Base-by-base conservation (phyloP, 176 grass and related monocot genomes). In the Zoysia pacifica region DNA sequence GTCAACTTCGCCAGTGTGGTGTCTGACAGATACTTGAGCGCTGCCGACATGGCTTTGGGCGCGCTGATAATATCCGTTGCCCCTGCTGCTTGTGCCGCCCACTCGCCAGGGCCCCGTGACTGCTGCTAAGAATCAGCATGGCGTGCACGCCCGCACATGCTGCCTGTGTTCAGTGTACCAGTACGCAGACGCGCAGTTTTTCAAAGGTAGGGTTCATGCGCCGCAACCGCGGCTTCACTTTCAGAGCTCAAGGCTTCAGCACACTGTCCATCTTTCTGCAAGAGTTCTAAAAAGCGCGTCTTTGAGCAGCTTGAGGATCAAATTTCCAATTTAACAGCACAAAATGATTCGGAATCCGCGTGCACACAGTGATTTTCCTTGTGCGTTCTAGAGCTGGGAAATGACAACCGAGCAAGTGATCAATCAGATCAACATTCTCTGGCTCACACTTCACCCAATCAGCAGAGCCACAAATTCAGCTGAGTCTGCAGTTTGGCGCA, bases 11-110 rank as follows among this genome's bases (percentile, higher is more conserved):
- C 41, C 46, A 47, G 41, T 66, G 50, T 68, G 72, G 61, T 13
- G 62, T 14, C 81, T 76, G 81, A 81, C 48, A 89, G 48, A 75
- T 48, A 58, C 82, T 84, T 62, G 64, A 80, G 53, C 76, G 4
- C 44, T 76, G 87, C 76, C 87, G 87, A 89, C 76, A 84, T 84
- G 65, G 76, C 74, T 42, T 87, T 65, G 35, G 73, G 39, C 80
- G 39, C 67, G 39, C 67, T 67, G 80, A 54, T 51, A 67, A 59
- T 72, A 76, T 11, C 11, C 52, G 9, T 48, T 16, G 71, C 48
- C 37, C 19, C 44, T 41, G 61, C 62, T 53, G 47, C 63, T 62
- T 48, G 44, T 66, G 47, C 76, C 56, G 14, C 67, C 70, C 87
- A 89, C 67, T 77, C 55, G 41, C 48, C 49, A 37, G 47, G 20